These are phyloP conservation scores for Arthrobotrys musiformis DNA, from an alignment of 2,329 filamentous ascomycete genomes.

Conservation along the genomic window DNA sequence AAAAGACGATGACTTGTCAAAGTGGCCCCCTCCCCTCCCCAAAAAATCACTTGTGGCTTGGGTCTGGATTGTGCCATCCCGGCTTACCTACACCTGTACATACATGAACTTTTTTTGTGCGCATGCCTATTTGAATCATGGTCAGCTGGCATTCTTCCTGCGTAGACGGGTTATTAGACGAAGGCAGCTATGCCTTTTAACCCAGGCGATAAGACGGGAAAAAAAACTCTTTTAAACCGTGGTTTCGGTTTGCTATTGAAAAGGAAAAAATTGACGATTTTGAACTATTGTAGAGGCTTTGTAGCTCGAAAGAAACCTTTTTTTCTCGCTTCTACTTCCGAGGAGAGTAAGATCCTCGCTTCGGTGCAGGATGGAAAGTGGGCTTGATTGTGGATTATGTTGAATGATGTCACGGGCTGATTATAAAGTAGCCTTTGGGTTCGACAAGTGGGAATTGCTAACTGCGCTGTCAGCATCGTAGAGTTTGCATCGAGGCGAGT, in stretches of 20 bases:
- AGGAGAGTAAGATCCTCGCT: constrained; percentile 44
- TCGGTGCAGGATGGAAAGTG: constrained; percentile 4
- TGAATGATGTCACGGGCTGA: constrained; percentile 39
- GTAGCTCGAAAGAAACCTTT: too few species aligned
- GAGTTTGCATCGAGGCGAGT: not conserved
- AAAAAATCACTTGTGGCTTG: constrained; percentile 11
- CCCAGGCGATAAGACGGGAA: not conserved
- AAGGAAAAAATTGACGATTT: not conserved
- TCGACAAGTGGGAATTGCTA: too few species aligned
- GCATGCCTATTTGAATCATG: not conserved
- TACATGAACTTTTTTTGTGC: not conserved
- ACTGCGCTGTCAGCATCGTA: too few species aligned
- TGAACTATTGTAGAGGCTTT: too few species aligned
- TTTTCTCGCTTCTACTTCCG: constrained; percentile 50
- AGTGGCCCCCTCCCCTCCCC: too few species aligned
- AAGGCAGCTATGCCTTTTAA: not conserved
- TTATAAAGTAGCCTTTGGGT: too few species aligned
- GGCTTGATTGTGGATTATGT: constrained; percentile 20
- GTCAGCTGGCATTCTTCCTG: not conserved
- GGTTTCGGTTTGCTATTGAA: not conserved
- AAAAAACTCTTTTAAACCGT: too few species aligned
- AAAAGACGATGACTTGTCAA: constrained; percentile 12
- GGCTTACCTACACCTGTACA: too few species aligned
- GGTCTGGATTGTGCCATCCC: not conserved
- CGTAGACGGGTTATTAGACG: constrained; percentile 11